Evolutionary conservation across 2,329 filamentous ascomycete species (phyloP), one percentile per base, ranked within the genome.

Genomic region (Akanthomyces dipterigenus): DNA sequence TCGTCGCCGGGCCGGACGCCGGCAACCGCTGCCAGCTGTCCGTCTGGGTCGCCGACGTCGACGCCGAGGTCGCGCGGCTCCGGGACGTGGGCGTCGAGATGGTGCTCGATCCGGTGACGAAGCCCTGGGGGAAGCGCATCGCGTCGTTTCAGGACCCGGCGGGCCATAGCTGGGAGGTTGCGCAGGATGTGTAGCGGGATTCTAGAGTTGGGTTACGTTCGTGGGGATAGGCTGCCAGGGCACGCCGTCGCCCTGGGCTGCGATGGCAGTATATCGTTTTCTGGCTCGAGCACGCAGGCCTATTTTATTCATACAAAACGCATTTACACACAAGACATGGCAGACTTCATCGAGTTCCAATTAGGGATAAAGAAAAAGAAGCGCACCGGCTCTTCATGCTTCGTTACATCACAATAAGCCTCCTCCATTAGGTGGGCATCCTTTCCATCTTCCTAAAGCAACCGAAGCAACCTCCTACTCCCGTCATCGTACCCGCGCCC

Each of bases 121-220:
- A 63, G 59, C 63, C 61, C 2, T 65, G 62, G 61, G 62, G 62
- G 2, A 49, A 62, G 61, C 49, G 53, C 6, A 54, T 54, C 5
- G 63, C 60, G n/a, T 62, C 62, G 1, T 64, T 64, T 63, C 55
- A 63, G 55, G 61, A 65, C 43, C 64, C 64, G 34, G 51, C 61
- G 2, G 63, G 63, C 3, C 62, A 64, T 36, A 62, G 18, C 28
- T 61, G 63, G 61, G 60, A 63, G 56, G 36, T 64, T 58, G 62
- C 64, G 40, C 51, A 65, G 34, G 60, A 62, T 3, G 56, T 61
- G 7, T 36, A 48, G 51, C 24, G 22, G 22, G 34, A 26, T 20
- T 14, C 18, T 4, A 31, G 7, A 38, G 22, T n/a, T n/a, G n/a
- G n/a, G n/a, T n/a, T n/a, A n/a, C n/a, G n/a, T n/a, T n/a, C n/a